Base-by-base conservation (phyloP, 306 rosid genomes). In the Calophaca sinica region DNA sequence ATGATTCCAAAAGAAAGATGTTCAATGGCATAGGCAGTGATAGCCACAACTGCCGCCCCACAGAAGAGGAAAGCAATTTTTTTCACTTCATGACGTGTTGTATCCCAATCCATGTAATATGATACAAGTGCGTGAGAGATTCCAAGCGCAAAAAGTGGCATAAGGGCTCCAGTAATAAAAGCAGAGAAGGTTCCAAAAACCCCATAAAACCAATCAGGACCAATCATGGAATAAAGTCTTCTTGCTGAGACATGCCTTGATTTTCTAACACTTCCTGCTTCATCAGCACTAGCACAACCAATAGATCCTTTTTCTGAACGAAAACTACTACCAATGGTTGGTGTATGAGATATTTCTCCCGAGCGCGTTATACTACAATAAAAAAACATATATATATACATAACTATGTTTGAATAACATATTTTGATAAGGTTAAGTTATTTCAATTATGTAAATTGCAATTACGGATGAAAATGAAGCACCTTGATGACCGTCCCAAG, bases 101-200 rank as follows among this genome's bases (percentile, higher is more conserved):
- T 88, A 13, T 93, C 83, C 98, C 98, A 93, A 62, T 89, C 98
- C 98, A 89, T 86, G 76, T 93, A 93, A 68, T 80, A 91, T 3
- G 98, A 54, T 54, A 93, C 97, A 66, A 93, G 96, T 79, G 97
- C 87, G n/a, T 93, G 96, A 83, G 98, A 80, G 54, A 93, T 84
- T 45, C 98, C 98, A 11, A 93, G 97, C 80, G 98, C 97, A 58
- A 88, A 93, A 10, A 91, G 93, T 28, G 98, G 97, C 98, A 91
- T 93, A 58, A 88, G 96, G 6, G 98, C 91, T 79, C 98, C 98
- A 12, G 97, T 87, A 76, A 89, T 76, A 41, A 91, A 89, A 5
- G 93, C 98, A 70, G 92, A 68, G 3, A 93, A 65, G 46, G 94
- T 84, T 10, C 98, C 98, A 28, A 79, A 46, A 10, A 85, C 81